Evolutionary conservation across 2,329 filamentous ascomycete species (phyloP), one percentile per base, ranked within the genome.

Genomic region (Chlorencoelia australis): DNA sequence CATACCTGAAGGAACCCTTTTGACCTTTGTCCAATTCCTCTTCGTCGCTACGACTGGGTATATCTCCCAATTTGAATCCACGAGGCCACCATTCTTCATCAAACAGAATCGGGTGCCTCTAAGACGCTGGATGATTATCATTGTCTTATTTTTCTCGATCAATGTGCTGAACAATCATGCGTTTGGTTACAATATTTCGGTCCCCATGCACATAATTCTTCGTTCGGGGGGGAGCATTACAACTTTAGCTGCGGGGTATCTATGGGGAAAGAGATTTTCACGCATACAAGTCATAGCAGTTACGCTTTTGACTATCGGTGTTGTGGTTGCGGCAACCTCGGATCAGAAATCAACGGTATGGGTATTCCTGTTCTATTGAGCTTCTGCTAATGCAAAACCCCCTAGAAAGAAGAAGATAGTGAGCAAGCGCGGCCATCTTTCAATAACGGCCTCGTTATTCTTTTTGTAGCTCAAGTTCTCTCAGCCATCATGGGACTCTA

Each of bases 101-200:
- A 75, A 74, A 39, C 74, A 74, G 13, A 87, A 88, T 47, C 77
- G 75, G 34, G 85, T 96, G 4, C 91, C 91, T 0, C 66, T 96
- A 37, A 70, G 71, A 31, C 82, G 85, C 56, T 96, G 91, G 88
- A 56, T 84, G 33, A 68, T 89, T 53, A 95, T 94, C 56, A 94
- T 94, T 27, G 66, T 82, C 4, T 73, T 95, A 49, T 96, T 96
- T 62, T 91, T 94, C 58, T 73, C 74, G 44, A 91, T 98, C 62
- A 98, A 96, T 53, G 76, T 96, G 40, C 65, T 98, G 55, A 98
- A 98, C 63, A 98, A 98, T 53, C 89, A 89, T 67, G 91, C 89
- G 5, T 98, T 98, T 59, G 88, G 86, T 44, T 98, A 95, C 63
- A 79, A 87, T 50, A 96, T 98, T 39, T 94, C 87, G 5, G 86